A percentile compares a stretch with the other conserved stretches of the same genome.
Evolutionary conservation across 179 eudicot species (phyloP).

Genomic region (Drosera spatulata): DNA sequence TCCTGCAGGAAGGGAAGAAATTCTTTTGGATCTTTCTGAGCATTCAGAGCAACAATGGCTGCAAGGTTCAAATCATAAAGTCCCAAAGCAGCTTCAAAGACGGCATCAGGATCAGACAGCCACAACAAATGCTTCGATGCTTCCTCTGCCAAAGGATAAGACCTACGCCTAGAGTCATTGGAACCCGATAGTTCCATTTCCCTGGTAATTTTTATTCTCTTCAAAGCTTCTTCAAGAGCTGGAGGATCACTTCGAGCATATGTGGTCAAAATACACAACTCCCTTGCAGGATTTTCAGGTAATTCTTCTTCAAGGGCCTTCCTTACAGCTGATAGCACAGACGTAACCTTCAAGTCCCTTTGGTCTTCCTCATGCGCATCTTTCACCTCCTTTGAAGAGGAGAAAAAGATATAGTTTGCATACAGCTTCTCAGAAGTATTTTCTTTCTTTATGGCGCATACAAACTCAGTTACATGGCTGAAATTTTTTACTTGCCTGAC

Average conservation of each 20-base stretch:
- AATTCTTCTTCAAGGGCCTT: conserved; percentile 79
- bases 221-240: conserved; percentile 82
- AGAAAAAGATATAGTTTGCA: conserved; percentile 39
- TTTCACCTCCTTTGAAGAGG: conserved; percentile 26
- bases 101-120: conserved; percentile 82
- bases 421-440: conserved; percentile 59
- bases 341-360: conserved; percentile 33
- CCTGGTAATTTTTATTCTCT: conserved; percentile 66
- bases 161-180: conserved; percentile 31
- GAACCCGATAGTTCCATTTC: conserved; percentile 70
- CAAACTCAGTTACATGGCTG: conserved; percentile 81
- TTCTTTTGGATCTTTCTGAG: conserved; percentile 91
- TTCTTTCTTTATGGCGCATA: conserved; percentile 76
- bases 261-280: conserved; percentile 95
- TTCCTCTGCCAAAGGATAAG: conserved; percentile 90
- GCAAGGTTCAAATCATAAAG: conserved; percentile 94
- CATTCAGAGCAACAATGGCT: conserved; percentile 94
- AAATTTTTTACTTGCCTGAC: conserved; percentile 72
- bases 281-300: conserved; percentile 71
- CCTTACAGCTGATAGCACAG: conserved; percentile 59
- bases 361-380: conserved; percentile 16
- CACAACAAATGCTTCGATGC: conserved; percentile 88
- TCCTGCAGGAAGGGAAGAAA: conserved; percentile 93
- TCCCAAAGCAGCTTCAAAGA: conserved; percentile 94
- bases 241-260: conserved; percentile 93